Percentiles rank a stretch among this genome's conserved stretches.
Conservation (phyloP, 495 filamentous ascomycete species). For the Penicillium coprophilum region DNA sequence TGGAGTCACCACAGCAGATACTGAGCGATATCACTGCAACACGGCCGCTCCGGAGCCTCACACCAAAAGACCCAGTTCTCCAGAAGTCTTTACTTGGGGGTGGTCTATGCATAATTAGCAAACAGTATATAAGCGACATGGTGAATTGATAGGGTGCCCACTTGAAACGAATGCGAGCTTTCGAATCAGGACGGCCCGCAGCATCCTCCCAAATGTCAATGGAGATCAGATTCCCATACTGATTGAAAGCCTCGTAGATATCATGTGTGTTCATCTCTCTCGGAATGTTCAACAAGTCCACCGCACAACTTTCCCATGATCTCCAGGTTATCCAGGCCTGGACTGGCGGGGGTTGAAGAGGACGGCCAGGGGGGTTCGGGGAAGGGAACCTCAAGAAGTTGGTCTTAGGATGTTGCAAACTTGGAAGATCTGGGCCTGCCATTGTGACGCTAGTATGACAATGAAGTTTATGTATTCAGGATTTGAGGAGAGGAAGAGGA, state of each 20-base stretch:
- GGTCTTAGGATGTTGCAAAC: not conserved
- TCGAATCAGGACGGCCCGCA: slow-evolving; percentile 26
- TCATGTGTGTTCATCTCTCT: slow-evolving; percentile 30
- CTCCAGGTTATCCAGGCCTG: slow-evolving; percentile 30
- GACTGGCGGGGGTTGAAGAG: no score
- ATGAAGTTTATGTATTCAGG: not conserved
- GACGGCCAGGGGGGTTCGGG: not conserved
- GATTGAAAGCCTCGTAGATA: slow-evolving; percentile 41
- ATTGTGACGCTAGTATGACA: not conserved
- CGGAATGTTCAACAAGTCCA: slow-evolving; percentile 39
- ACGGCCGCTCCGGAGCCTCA: slow-evolving; percentile 27
- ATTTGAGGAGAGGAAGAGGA: not conserved
- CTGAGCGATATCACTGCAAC: not conserved
- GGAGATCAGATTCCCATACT: slow-evolving; percentile 40
- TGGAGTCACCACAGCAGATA: not conserved
- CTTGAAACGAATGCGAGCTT: slow-evolving; percentile 47
- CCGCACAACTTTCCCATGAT: slow-evolving; percentile 37
- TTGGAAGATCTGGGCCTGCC: not conserved
- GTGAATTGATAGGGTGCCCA: slow-evolving; percentile 18
- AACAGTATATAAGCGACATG: not conserved
- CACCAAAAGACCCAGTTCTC: slow-evolving; percentile 23
- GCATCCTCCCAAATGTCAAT: slow-evolving; percentile 48
- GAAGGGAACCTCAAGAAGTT: not conserved
- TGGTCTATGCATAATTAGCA: slow-evolving; percentile 33
- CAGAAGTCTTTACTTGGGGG: slow-evolving; percentile 45